A percentile compares a stretch with the other conserved stretches of the same genome.
phyloP scores from a whole-genome alignment of 352 stramenopile genomes.

The Pythium scleroteichum region DNA sequence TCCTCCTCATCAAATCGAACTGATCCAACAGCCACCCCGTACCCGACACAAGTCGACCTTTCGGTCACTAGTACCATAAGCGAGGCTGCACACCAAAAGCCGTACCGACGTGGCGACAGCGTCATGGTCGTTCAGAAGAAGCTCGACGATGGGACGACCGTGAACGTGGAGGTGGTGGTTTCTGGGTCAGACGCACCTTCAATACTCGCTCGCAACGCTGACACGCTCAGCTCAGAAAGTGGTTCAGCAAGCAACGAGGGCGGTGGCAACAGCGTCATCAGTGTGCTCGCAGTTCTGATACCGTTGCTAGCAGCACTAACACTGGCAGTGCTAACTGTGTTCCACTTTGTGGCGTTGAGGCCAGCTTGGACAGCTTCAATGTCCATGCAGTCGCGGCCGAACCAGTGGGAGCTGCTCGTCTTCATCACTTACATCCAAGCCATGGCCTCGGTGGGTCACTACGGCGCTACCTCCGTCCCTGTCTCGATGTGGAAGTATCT shows the following conservation, averaged over 20 bases:
- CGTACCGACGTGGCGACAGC: slow-evolving; percentile 16
- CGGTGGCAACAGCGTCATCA: background rate
- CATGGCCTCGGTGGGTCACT: slow-evolving; percentile 18
- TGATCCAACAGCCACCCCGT: background rate
- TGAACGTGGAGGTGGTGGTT: slow-evolving; percentile 14
- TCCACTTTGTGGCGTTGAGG: slow-evolving; percentile 19
- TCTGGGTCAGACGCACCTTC: background rate
- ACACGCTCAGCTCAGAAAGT: background rate
- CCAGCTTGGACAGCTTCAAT: slow-evolving; percentile 6
- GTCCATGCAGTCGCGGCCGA: slow-evolving; percentile 13
- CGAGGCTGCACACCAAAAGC: background rate
- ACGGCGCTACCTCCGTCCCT: slow-evolving; percentile 12
- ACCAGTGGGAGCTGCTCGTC: slow-evolving; percentile 33
- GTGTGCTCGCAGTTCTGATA: background rate
- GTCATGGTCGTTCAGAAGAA: slow-evolving; percentile 15
- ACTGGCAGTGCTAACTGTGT: slow-evolving; percentile 3
- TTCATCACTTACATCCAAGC: slow-evolving; percentile 34
- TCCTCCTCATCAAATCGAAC: background rate
- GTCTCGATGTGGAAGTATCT: slow-evolving; percentile 25
- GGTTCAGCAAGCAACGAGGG: background rate
- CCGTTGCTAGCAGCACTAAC: slow-evolving; percentile 11
- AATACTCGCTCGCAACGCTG: slow-evolving; percentile 1
- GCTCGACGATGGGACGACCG: background rate
- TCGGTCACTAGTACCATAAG: background rate
- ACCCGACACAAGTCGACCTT: background rate